Evolutionary conservation across 1,139 yeast genomes (phyloP).

Genomic region (Pichia sp.): DNA sequence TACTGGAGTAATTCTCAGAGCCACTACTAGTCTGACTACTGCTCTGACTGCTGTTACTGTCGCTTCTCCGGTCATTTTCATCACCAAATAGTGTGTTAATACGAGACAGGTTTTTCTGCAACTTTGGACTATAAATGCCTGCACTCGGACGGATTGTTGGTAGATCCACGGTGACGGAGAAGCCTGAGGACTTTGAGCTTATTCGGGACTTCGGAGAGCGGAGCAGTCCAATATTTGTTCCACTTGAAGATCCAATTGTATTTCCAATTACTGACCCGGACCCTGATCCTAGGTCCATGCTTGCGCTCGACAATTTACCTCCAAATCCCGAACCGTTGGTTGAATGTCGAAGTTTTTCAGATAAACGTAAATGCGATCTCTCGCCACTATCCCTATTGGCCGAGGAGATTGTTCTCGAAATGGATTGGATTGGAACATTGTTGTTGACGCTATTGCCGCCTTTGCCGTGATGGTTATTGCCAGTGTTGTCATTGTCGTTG

Average conservation of each 20-base stretch:
- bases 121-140: conserved; percentile 9
- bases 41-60: neutral
- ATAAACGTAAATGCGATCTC: neutral
- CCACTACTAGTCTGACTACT: neutral
- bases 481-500: neutral
- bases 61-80: neutral
- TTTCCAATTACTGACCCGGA: neutral
- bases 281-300: neutral
- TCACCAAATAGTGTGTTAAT: neutral
- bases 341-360: conserved; percentile 8
- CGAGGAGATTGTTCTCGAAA: neutral
- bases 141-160: conserved; percentile 14
- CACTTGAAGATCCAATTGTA: neutral
- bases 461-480: neutral
- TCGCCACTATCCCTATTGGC: neutral
- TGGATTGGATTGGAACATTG: neutral
- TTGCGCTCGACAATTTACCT: neutral
- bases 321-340: neutral
- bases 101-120: neutral
- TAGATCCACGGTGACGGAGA: conserved; percentile 11
- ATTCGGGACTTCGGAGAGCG: neutral
- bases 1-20: neutral
- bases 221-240: neutral
- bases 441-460: neutral
- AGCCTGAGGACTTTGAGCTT: neutral